Base-by-base conservation (phyloP, 108 stramenopile species). In the Skeletonema marinoi region DNA sequence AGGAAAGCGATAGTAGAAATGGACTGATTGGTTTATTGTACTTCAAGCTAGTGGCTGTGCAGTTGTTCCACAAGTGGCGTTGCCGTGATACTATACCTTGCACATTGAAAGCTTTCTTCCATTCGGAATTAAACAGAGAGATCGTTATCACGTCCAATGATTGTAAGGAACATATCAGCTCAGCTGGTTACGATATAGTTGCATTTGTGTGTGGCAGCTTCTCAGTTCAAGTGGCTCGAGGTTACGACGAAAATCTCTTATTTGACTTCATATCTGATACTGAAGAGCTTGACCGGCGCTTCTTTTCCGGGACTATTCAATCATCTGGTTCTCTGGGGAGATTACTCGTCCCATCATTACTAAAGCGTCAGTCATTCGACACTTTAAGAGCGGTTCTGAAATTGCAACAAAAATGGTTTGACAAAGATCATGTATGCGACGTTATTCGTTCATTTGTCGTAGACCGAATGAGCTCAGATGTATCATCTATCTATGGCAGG, bases 181-280 rank as follows among this genome's bases (percentile, higher is more conserved):
- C 58, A 11, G 71, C 54, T 31, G 81, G 77, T 41, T 66, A 36
- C 35, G 59, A 74, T 36, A 60, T 86, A 14, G 32, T 88, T 50
- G 32, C 68, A n/a, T 64, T 73, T 32, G 60, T 92, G 30, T 86
- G 85, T 68, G 51, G 77, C 33, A 78, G 84, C 21, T 91, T 88
- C 50, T 72, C 48, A 67, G 75, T 65, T 25, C 62, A 61, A 19
- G 46, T 75, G 51, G 54, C 61, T 21, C 31, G n/a, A 54, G 66
- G 51, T 19, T 35, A 65, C 36, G 68, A 71, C 12, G 77, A 73
- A 42, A 74, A 82, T 33, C 35, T 66, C 16, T 42, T 88, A 3
- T 66, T 84, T 29, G 78, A 81, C 70, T 86, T 91, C 41, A 39
- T 91, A 16, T 88, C 79, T 13, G 92, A 93, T 83, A 46, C 90